Evolutionary conservation across 108 stramenopile species (phyloP), one percentile per base, ranked within the genome.

Genomic region (Skeletonema menzelii): DNA sequence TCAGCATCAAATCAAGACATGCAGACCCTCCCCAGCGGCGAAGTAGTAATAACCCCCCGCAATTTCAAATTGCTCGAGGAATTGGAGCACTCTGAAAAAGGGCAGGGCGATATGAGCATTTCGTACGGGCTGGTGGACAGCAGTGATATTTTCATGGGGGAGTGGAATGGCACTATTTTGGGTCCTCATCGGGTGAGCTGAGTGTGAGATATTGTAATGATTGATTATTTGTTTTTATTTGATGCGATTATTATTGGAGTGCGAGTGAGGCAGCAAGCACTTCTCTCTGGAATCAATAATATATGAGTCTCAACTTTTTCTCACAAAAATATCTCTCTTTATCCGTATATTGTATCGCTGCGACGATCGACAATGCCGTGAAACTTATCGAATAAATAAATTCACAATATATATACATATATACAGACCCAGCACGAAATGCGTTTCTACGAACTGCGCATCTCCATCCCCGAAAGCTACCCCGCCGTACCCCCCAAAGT

Each of bases 51-150:
- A 65, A 91, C 96, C 19, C 99, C 99, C 42, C 91, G 99, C 32
- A 99, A 99, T 75, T 99, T 99, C 91, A 99, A 98, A 83, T 89
- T 99, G 27, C 89, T 99, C 38, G 98, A 98, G 71, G 98, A 99
- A 94, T 87, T 98, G 34, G 98, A 99, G 73, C 84, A 87, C 44
- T 85, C 82, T 27, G 98, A 99, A 75, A 98, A 98, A 77, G 88
- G 87, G 20, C 74, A 86, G 63, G 92, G 88, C 17, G 97, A 97
- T 58, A 96, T 96, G 95, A 89, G 86, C 84, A 95, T 98, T 34
- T 88, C 88, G 37, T 96, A 94, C 69, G 98, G 98, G 11, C 78
- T 99, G 26, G 96, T 94, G n/a, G 92, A 96, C 75, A 75, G 76
- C 28, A 94, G 89, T 27, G 98, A 99, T 85, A 97, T 95, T 15